phyloP scores from a whole-genome alignment of 2,329 filamentous ascomycete species.

The Biscogniauxia mediterranea region DNA sequence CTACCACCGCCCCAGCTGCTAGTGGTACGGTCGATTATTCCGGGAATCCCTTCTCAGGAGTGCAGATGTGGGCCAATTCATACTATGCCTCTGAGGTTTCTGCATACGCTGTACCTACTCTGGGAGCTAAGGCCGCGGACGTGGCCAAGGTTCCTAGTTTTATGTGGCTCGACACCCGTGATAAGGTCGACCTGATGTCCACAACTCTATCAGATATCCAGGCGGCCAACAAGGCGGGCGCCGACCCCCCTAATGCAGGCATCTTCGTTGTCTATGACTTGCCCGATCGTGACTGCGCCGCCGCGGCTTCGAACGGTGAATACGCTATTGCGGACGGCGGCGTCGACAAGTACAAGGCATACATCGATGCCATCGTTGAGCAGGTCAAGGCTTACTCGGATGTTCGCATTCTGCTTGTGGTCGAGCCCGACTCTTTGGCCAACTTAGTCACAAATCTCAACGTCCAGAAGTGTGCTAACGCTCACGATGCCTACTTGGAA shows the following conservation, averaged over 20 bases:
- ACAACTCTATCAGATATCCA: conserved; percentile 45
- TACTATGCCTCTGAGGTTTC: conserved; percentile 56
- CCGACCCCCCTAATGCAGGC: conserved; percentile 42
- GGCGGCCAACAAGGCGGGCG: conserved; percentile 37
- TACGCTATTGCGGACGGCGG: conserved; percentile 50
- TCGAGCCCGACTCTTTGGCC: conserved; percentile 57
- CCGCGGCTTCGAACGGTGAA: conserved; percentile 57
- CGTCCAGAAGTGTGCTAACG: conserved; percentile 48
- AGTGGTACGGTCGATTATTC: conserved; percentile 41
- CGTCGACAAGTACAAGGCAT: conserved; percentile 52
- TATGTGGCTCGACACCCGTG: conserved; percentile 51
- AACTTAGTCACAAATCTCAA: conserved; percentile 57
- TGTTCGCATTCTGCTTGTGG: conserved; percentile 42
- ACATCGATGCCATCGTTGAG: conserved; percentile 49
- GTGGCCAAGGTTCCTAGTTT: conserved; percentile 53
- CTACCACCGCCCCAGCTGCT: conserved; percentile 26
- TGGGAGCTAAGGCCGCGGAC: conserved; percentile 53
- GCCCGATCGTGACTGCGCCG: conserved; percentile 57
- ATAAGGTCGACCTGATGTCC: conserved; percentile 47
- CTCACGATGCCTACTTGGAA: conserved; percentile 48
- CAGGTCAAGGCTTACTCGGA: conserved; percentile 44
- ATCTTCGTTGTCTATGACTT: conserved; percentile 57
- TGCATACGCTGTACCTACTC: conserved; percentile 58
- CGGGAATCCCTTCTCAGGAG: conserved; percentile 55
- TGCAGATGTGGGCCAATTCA: conserved; percentile 51